Evolutionary conservation across 768 basidiomycete genomes (phyloP).

Genomic region (Obba rivulosa): DNA sequence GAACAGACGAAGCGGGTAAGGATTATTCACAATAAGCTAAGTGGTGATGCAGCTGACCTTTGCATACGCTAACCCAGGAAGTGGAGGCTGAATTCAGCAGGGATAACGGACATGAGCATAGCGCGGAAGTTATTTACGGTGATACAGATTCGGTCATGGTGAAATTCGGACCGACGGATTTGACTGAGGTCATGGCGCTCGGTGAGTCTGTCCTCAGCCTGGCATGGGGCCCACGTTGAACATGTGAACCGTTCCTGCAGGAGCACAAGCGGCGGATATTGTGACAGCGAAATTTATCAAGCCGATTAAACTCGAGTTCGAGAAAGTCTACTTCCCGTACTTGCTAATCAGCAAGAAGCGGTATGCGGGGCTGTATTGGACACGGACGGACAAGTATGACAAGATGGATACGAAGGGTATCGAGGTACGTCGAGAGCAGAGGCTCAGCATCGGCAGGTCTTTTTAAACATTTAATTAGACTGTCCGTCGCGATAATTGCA

Average conservation of each 20-base stretch:
- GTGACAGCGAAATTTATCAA: constrained; percentile 89
- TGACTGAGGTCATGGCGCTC: constrained; percentile 83
- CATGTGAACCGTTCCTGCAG: constrained; percentile 36
- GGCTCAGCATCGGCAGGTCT: background rate
- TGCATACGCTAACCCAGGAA: constrained; percentile 40
- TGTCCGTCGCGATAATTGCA: constrained; percentile 96
- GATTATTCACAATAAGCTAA: background rate
- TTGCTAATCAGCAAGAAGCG: constrained; percentile 98
- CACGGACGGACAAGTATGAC: constrained; percentile 89
- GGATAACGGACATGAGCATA: constrained; percentile 78
- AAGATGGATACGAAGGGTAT: constrained; percentile 99
- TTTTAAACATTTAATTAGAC: constrained; percentile 49
- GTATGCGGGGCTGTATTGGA: constrained; percentile 98
- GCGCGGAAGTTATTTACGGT: constrained; percentile 95
- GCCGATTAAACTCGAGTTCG: constrained; percentile 98
- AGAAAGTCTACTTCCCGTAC: constrained; percentile 99
- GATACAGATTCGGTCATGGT: constrained; percentile 99
- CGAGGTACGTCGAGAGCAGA: constrained; percentile 56
- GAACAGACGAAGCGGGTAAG: constrained; percentile 87
- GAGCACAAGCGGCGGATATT: constrained; percentile 86
- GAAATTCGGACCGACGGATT: constrained; percentile 86
- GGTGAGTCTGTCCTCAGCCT: constrained; percentile 43
- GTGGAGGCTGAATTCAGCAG: constrained; percentile 86
- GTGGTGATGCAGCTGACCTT: background rate
- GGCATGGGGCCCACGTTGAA: background rate